Conservation (phyloP, 345 rosid species). For the Gossypium thurberi region DNA sequence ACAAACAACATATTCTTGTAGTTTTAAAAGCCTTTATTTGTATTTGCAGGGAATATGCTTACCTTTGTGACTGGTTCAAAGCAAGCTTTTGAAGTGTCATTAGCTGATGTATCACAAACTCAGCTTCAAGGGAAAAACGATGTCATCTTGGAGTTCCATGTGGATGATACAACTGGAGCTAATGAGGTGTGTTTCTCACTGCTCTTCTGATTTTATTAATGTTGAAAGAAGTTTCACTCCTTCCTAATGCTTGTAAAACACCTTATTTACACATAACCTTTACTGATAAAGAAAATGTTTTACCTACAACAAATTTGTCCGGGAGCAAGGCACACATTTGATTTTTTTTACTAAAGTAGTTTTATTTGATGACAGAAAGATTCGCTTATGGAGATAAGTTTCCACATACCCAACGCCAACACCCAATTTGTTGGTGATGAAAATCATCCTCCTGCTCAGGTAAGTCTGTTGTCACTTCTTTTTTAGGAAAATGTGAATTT, state of each 20-base stretch:
- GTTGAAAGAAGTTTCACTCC: background rate
- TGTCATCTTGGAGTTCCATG: constrained; percentile 91
- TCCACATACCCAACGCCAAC: constrained; percentile 81
- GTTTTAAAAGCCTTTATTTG: background rate
- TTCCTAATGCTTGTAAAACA: background rate
- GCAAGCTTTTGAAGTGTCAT: constrained; percentile 92
- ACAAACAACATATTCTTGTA: background rate
- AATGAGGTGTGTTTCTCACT: constrained; percentile 57
- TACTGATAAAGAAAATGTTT: background rate
- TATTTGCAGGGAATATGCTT: constrained; percentile 69
- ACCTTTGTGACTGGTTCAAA: constrained; percentile 69
- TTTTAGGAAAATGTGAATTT: background rate
- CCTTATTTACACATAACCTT: background rate
- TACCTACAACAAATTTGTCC: background rate
- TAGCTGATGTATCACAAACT: constrained; percentile 89
- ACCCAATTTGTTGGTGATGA: constrained; percentile 94
- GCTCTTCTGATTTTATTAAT: background rate
- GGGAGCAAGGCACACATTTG: background rate
- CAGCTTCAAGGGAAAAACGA: constrained; percentile 92
- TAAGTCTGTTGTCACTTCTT: constrained; percentile 21
- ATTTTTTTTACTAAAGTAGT: background rate
- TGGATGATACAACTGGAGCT: constrained; percentile 95
- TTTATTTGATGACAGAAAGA: constrained; percentile 57
- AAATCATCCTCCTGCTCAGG: constrained; percentile 83
- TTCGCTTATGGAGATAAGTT: constrained; percentile 92